phyloP scores from a whole-genome alignment of 1,139 yeast genomes.

The Scheffersomyces segobiensis region DNA sequence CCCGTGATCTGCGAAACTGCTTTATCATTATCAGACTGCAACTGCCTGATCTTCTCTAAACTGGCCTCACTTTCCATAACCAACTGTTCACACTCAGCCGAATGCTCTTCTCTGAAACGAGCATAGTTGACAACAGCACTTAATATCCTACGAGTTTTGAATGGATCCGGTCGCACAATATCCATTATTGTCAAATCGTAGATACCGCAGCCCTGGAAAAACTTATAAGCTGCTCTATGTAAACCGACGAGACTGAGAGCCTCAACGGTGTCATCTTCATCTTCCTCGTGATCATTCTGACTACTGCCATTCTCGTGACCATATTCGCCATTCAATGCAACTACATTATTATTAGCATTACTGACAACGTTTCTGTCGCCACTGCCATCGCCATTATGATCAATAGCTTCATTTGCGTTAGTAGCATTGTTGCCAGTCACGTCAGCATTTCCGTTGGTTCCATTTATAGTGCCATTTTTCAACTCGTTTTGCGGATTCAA shows the following conservation, averaged over 20 bases:
- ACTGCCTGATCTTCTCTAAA: slow-evolving; percentile 36
- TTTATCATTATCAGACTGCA: slow-evolving; percentile 37
- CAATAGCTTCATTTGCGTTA: neutral
- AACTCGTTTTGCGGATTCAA: neutral
- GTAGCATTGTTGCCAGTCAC: neutral
- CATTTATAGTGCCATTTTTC: neutral
- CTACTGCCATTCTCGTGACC: slow-evolving; percentile 3
- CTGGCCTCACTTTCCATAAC: slow-evolving; percentile 55
- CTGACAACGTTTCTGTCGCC: neutral
- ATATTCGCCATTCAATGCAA: neutral
- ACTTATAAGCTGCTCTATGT: slow-evolving; percentile 59
- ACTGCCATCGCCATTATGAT: neutral
- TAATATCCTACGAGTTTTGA: slow-evolving; percentile 60
- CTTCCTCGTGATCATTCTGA: slow-evolving; percentile 11
- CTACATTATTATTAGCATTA: neutral
- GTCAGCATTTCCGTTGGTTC: slow-evolving; percentile 3
- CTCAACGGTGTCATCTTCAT: slow-evolving; percentile 32
- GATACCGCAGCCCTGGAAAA: slow-evolving; percentile 73
- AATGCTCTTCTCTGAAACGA: slow-evolving; percentile 75
- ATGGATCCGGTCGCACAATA: slow-evolving; percentile 63
- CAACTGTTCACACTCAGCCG: slow-evolving; percentile 64
- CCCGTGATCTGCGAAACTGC: slow-evolving; percentile 45
- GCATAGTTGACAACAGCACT: slow-evolving; percentile 89
- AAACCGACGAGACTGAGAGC: slow-evolving; percentile 44
- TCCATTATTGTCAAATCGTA: slow-evolving; percentile 76